Conservation (phyloP, 306 rosid genomes). For the Prunus armeniaca region DNA sequence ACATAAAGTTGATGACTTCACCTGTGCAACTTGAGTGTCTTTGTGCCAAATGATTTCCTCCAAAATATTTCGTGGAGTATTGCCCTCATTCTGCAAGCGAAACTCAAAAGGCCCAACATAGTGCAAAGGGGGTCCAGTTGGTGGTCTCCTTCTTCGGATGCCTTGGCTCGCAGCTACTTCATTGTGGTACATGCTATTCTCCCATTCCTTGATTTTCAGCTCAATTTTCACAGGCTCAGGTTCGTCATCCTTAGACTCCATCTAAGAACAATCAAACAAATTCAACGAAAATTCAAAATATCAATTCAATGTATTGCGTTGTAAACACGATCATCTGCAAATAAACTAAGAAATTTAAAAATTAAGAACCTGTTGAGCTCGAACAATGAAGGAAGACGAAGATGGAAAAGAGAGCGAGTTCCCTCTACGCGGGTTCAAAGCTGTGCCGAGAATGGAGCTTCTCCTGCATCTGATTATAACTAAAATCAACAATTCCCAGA, state of each 20-base stretch:
- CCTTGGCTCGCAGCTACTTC: conserved; percentile 94
- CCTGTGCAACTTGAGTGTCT: conserved; percentile 68
- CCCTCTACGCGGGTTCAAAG: conserved; percentile 15
- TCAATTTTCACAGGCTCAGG: conserved; percentile 44
- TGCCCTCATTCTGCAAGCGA: conserved; percentile 83
- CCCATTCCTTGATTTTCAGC: conserved; percentile 85
- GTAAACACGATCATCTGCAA: background rate
- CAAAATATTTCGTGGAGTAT: conserved; percentile 83
- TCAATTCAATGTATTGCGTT: background rate
- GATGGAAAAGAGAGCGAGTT: conserved; percentile 33
- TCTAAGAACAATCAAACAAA: conserved; percentile 33
- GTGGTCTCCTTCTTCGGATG: conserved; percentile 79
- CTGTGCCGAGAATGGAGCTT: conserved; percentile 21
- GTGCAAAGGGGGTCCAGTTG: conserved; percentile 81
- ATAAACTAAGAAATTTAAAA: background rate
- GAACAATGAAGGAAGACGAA: conserved; percentile 19
- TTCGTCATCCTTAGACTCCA: conserved; percentile 49
- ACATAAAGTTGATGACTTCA: conserved; percentile 28
- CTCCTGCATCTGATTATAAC: background rate
- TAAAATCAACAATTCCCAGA: no score
- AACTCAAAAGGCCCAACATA: conserved; percentile 92
- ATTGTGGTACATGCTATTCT: conserved; percentile 74
- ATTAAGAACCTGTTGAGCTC: conserved; percentile 41
- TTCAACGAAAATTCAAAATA: background rate
- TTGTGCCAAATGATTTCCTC: conserved; percentile 97